phyloP scores from a whole-genome alignment of 352 stramenopile species.

The Phytophthora litchii region DNA sequence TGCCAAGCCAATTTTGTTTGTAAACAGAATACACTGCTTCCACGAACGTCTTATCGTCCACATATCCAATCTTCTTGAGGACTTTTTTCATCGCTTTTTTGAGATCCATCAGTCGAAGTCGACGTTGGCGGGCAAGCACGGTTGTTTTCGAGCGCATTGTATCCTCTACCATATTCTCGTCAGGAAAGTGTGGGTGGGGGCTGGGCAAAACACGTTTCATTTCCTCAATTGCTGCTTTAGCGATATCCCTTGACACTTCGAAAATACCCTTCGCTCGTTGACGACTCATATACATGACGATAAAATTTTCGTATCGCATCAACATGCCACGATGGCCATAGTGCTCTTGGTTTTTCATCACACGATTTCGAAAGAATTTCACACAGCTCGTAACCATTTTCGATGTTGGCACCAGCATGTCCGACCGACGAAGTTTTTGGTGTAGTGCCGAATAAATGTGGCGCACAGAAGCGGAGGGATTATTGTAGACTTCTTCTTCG shows the following conservation, averaged over 20 bases:
- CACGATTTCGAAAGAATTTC: conserved; percentile 46
- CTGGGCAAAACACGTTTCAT: conserved; percentile 63
- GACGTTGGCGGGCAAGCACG: conserved; percentile 40
- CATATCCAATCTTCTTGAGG: conserved; percentile 40
- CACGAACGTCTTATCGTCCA: conserved; percentile 53
- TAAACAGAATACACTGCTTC: conserved; percentile 48
- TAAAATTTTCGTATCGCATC: conserved; percentile 64
- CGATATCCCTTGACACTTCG: conserved; percentile 21
- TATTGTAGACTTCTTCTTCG: conserved; percentile 63
- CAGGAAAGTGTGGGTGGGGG: conserved; percentile 55
- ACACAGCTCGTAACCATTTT: conserved; percentile 43
- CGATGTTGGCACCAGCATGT: conserved; percentile 53
- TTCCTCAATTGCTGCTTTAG: conserved; percentile 33
- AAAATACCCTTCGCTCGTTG: conserved; percentile 25
- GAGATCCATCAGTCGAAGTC: conserved; percentile 52
- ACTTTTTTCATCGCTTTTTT: conserved; percentile 49
- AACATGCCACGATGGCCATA: conserved; percentile 53
- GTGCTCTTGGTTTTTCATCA: conserved; percentile 35
- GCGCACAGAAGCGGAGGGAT: conserved; percentile 29
- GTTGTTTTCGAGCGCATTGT: conserved; percentile 46
- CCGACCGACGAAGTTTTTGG: conserved; percentile 36
- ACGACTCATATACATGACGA: conserved; percentile 48
- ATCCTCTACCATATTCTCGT: conserved; percentile 36
- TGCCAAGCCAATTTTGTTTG: conserved; percentile 39
- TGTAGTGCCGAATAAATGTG: conserved; percentile 55